Evolutionary conservation across 164 flowering plant species (phyloP).

Genomic region (Annona cherimola): DNA sequence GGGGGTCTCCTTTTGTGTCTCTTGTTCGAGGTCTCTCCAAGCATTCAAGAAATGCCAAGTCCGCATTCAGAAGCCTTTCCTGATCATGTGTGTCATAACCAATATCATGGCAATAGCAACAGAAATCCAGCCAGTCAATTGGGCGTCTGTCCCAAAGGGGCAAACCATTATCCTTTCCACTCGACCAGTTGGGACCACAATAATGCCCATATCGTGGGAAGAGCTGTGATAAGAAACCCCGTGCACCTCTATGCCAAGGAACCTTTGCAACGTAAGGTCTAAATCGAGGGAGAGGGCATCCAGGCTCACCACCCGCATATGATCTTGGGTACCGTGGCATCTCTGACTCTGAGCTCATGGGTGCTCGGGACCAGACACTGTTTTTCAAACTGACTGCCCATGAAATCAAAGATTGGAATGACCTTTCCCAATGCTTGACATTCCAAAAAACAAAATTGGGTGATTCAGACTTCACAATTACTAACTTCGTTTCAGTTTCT

Average conservation of each 20-base stretch:
- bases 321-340: conserved; percentile 30
- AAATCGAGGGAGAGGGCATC: conserved; percentile 37
- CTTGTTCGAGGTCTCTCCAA: conserved; percentile 65
- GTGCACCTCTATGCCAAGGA: conserved; percentile 86
- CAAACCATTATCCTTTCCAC: conserved; percentile 83
- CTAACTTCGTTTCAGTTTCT: conserved; percentile 1
- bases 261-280: conserved; percentile 88
- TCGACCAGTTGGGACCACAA: conserved; percentile 99
- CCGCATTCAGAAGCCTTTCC: conserved; percentile 80
- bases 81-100: conserved; percentile 88
- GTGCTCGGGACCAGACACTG: conserved; percentile 29
- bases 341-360: conserved; percentile 26
- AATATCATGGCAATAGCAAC: conserved; percentile 95
- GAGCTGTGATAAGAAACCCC: conserved; percentile 74
- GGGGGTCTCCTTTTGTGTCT: conserved; percentile 49
- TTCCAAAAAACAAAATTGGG: background rate
- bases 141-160: conserved; percentile 86
- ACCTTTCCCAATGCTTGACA: conserved; percentile 39
- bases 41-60: conserved; percentile 88
- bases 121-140: conserved; percentile 86
- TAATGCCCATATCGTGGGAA: conserved; percentile 94
- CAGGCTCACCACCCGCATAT: conserved; percentile 16
- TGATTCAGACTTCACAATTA: background rate
- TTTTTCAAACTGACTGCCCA: conserved; percentile 38
- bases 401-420: conserved; percentile 47